Base-by-base conservation (phyloP, 1,284 basidiomycete species). In the Cryptococcus deneoformans region DNA sequence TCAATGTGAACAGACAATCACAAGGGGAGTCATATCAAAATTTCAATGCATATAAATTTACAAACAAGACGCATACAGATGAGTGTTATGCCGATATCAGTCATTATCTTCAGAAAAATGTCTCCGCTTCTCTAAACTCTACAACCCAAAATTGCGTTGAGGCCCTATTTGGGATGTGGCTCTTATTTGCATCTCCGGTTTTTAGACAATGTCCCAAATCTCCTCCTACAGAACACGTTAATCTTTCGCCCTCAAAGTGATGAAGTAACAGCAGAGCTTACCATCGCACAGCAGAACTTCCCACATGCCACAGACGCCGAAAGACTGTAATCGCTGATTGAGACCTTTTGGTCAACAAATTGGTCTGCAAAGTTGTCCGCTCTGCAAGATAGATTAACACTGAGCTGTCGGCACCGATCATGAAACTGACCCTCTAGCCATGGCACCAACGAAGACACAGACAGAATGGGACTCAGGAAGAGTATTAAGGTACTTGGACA, bases 271-370 rank as follows among this genome's bases (percentile, higher is more conserved):
- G 14, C 12, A n/a, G 29, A 4, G 64, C 70, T 56, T 44, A 73
- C 78, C 68, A 85, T 80, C 3, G 85, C 86, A 68, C 86, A 88
- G 68, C 86, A 87, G 73, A 88, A 88, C 82, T 87, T 73, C 60
- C 95, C 95, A 74, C 95, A 99, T 11, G 95, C 95, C 39, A 97
- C 93, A 42, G 88, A 91, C 20, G 96, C 95, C 69, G 92, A 95
- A 50, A 99, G 80, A 6, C 90, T 86, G 78, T 96, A 99, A 69
- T 97, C 88, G 69, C 90, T 93, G 77, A 99, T 93, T 61, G 90
- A 86, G 70, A 99, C 94, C 81, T 99, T 99, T 78, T 96, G 89
- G 73, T 99, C 95, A 0, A 97, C 90, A n/a, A 84, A 89, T 51
- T 72, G 69, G 78, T 99, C 96, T 10, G 96, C 95, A 80, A 99